Evolutionary conservation across 257 asterid species (phyloP).

Genomic region (Nicotiana noctiflora): DNA sequence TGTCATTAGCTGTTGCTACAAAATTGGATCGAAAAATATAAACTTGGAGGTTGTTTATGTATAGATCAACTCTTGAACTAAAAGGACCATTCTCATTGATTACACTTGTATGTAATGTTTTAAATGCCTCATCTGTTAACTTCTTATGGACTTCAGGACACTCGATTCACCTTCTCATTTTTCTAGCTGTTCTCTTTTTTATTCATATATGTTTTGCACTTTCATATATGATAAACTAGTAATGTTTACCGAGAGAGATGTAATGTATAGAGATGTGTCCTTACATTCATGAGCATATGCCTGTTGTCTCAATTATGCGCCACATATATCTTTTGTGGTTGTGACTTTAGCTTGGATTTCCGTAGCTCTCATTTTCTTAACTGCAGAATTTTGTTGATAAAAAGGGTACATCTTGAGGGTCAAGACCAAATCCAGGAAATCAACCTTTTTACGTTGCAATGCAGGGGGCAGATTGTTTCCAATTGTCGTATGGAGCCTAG

Average conservation of each 20-base stretch:
- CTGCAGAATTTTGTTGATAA: conserved; percentile 49
- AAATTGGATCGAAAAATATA: background rate
- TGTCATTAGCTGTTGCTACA: background rate
- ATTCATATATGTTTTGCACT: background rate
- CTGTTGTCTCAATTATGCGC: background rate
- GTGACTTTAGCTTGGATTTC: conserved; percentile 39
- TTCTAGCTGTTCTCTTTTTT: background rate
- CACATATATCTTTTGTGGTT: conserved; percentile 8
- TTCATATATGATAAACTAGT: conserved; percentile 2
- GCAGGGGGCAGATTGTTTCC: conserved; percentile 69
- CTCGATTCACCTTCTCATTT: background rate
- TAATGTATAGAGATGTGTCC: background rate
- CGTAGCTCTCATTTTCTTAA: conserved; percentile 30
- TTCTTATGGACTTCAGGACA: background rate
- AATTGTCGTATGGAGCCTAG: conserved; percentile 44
- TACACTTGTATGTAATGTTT: background rate
- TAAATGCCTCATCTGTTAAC: background rate
- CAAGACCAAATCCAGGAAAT: conserved; percentile 58
- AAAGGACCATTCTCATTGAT: background rate
- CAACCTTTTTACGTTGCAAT: conserved; percentile 65
- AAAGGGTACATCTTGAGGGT: conserved; percentile 53
- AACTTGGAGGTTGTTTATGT: background rate
- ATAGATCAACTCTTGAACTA: background rate
- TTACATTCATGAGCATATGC: background rate
- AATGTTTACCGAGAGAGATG: background rate